phyloP scores from a whole-genome alignment of 768 basidiomycete species.

The Trametes cinnabarina region DNA sequence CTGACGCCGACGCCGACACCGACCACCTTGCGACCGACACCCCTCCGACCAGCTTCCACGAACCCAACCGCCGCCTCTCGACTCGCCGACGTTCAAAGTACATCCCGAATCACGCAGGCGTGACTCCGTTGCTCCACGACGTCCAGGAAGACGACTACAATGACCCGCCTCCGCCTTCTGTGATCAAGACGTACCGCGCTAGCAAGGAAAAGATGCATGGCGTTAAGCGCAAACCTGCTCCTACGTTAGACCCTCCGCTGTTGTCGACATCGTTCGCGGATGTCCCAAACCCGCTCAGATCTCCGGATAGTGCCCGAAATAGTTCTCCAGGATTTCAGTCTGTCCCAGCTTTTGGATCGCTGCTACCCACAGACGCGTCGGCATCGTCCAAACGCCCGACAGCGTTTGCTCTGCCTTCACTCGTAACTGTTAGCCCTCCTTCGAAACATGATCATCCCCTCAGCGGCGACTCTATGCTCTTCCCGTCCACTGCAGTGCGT shows the following conservation, averaged over 20 bases:
- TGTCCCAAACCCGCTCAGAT: slow-evolving; percentile 9
- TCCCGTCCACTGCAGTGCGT: not conserved
- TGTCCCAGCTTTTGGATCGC: not conserved
- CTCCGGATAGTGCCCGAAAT: not conserved
- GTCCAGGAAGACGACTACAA: slow-evolving; percentile 27
- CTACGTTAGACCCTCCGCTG: not conserved
- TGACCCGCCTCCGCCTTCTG: slow-evolving; percentile 42
- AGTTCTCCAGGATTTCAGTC: not conserved
- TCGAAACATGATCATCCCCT: too few relatives aligned
- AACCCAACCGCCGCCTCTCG: not conserved
- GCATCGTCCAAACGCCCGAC: too few relatives aligned
- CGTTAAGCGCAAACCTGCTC: not conserved
- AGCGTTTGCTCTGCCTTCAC: too few relatives aligned
- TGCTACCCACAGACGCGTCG: too few relatives aligned
- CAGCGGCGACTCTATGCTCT: too few relatives aligned
- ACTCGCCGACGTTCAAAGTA: slow-evolving; percentile 1
- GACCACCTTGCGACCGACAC: not conserved
- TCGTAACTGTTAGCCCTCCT: too few relatives aligned
- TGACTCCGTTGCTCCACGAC: slow-evolving; percentile 16
- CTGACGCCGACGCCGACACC: slow-evolving; percentile 16
- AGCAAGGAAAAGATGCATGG: slow-evolving; percentile 13
- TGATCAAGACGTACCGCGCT: slow-evolving; percentile 32
- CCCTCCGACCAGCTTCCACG: not conserved
- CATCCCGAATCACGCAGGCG: slow-evolving; percentile 8
- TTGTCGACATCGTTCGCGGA: not conserved